Percentiles rank a stretch among this genome's conserved stretches.
phyloP scores from a whole-genome alignment of 495 filamentous ascomycete species.

The Podospora pseudocomata region DNA sequence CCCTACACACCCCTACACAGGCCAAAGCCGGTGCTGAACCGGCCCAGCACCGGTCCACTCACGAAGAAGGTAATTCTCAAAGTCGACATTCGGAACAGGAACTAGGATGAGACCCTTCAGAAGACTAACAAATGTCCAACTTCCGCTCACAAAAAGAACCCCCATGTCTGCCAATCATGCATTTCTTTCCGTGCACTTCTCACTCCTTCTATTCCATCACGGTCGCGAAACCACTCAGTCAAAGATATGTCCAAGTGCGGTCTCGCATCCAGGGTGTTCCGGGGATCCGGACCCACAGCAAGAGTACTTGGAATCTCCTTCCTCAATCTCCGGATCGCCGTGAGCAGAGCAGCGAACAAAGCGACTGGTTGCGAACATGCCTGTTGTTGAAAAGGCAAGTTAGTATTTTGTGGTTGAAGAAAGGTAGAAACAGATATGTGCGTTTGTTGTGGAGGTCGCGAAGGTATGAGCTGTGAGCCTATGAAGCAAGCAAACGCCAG shows the following conservation, averaged over 20 bases:
- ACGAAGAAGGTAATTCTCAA: conserved; percentile 2
- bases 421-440: not conserved
- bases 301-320: not conserved
- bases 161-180: too few species aligned
- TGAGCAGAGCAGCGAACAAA: not conserved
- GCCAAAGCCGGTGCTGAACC: not conserved
- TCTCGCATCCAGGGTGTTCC: not conserved
- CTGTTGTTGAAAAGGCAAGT: not conserved
- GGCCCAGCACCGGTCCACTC: not conserved
- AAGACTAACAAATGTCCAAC: too few species aligned
- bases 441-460: not conserved
- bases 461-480: not conserved
- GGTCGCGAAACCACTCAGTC: not conserved
- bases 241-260: not conserved
- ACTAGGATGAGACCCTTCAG: not conserved
- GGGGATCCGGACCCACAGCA: not conserved
- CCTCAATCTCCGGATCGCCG: not conserved
- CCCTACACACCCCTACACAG: too few species aligned
- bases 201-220: too few species aligned
- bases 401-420: not conserved
- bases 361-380: not conserved
- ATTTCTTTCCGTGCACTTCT: too few species aligned
- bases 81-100: not conserved
- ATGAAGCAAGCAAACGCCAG: not conserved
- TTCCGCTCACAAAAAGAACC: too few species aligned